Evolutionary conservation across 1,284 basidiomycete species (phyloP), one percentile per base, ranked within the genome.

Genomic region (Ustilago nuda): DNA sequence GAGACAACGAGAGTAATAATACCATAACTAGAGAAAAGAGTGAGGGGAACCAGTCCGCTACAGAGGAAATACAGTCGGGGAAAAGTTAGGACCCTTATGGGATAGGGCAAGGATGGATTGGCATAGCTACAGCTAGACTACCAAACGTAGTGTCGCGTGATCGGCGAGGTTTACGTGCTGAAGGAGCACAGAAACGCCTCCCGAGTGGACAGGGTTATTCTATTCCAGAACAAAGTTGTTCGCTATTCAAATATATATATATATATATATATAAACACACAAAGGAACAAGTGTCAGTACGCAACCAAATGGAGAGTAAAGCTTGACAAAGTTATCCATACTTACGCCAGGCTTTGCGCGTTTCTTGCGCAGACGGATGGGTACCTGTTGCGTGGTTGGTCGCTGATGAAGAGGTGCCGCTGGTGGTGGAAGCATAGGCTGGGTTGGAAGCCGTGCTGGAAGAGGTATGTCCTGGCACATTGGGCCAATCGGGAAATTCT

Each of bases 291-390:
- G 59, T 56, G 67, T 75, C 63, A 66, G 67, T 63, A 37, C 67
- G 63, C 54, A 53, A 23, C 62, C 62, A 61, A 35, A 70, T 59
- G 32, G 62, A 61, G 33, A 73, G 60, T 41, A 65, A 51, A 35
- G 64, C 66, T 36, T 66, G 63, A 58, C 66, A 72, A n/a, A 72
- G 53, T 53, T 55, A 61, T 43, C 69, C 65, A 57, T 68, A 73
- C 65, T 73, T 65, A 62, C 65, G 57, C 75, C 75, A 77, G 36
- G 75, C 66, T 46, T 68, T 76, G 48, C 69, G 64, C 50, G 64
- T 53, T 50, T 62, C 32, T 36, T 65, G 54, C 30, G 63, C 48
- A 45, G 62, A 48, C 41, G 65, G 32, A 19, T 56, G 9, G 6
- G 35, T 56, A 12, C 63, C 53, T 4, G 55, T 33, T 19, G 54